Evolutionary conservation across 192 early-diverging fungal genomes (phyloP).

Genomic region (Coemansia aciculifera): DNA sequence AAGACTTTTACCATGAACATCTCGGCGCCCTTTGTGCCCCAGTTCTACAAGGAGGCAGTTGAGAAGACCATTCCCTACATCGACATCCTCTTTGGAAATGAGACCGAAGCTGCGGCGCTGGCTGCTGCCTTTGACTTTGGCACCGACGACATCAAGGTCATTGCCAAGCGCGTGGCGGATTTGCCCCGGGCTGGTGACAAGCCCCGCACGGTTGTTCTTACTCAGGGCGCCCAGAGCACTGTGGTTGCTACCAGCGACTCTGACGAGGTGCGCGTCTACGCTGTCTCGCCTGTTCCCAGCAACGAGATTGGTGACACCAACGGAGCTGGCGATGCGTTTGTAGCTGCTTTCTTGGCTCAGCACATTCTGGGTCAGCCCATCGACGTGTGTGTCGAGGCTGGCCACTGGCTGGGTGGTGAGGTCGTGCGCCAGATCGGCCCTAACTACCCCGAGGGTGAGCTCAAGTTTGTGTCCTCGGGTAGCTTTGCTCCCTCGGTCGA

Average conservation of each 20-base stretch:
- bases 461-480: constrained; percentile 36
- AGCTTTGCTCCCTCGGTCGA: constrained; percentile 35
- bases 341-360: constrained; percentile 89
- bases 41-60: constrained; percentile 87
- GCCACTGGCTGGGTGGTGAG: constrained; percentile 86
- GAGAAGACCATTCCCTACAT: constrained; percentile 80
- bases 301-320: constrained; percentile 93
- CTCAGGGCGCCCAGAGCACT: constrained; percentile 63
- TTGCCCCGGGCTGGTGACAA: constrained; percentile 77
- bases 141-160: constrained; percentile 73
- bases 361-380: constrained; percentile 70
- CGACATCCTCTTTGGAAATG: constrained; percentile 96
- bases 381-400: constrained; percentile 74
- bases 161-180: constrained; percentile 80
- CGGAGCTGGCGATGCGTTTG: constrained; percentile 97
- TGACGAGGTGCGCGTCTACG: constrained; percentile 62
- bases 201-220: constrained; percentile 88
- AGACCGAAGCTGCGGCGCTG: constrained; percentile 90
- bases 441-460: constrained; percentile 65
- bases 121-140: constrained; percentile 69
- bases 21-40: constrained; percentile 92
- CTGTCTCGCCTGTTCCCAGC: constrained; percentile 60
- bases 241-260: constrained; percentile 64
- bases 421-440: constrained; percentile 81
- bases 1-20: constrained; percentile 94